Percentiles rank a stretch among this genome's conserved stretches.
Evolutionary conservation across 2,329 filamentous ascomycete species (phyloP).

Genomic region (Colletotrichum tamarilloi): DNA sequence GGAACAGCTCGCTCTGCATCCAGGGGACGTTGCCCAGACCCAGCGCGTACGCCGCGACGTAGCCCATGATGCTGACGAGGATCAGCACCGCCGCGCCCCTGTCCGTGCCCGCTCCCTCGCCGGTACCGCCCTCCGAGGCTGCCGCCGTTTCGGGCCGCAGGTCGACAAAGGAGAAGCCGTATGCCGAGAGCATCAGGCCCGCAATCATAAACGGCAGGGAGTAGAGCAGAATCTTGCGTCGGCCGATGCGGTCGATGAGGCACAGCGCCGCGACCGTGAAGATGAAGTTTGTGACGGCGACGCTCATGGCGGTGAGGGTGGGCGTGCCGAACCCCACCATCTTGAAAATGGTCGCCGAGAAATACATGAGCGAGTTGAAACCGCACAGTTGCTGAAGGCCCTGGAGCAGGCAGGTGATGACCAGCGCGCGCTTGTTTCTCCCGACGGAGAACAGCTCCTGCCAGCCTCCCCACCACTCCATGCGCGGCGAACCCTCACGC

Average conservation of each 20-base stretch:
- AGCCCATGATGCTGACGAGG: conserved; percentile 80
- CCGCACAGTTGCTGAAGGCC: conserved; percentile 89
- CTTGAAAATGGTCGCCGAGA: conserved; percentile 83
- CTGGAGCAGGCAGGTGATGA: conserved; percentile 88
- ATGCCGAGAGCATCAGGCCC: conserved; percentile 76
- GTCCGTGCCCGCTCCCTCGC: conserved; percentile 35
- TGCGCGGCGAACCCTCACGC: conserved; percentile 50
- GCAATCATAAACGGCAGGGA: conserved; percentile 87
- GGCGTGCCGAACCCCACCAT: conserved; percentile 82
- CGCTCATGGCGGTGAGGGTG: conserved; percentile 81
- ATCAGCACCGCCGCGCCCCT: conserved; percentile 65
- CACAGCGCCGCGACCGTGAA: conserved; percentile 81
- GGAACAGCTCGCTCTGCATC: conserved; percentile 95
- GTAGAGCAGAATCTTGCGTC: conserved; percentile 81
- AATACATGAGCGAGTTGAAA: conserved; percentile 95
- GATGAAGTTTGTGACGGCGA: conserved; percentile 85
- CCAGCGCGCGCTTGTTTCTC: conserved; percentile 79
- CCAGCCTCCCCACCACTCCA: conserved; percentile 58
- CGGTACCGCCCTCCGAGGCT: conserved; percentile 37
- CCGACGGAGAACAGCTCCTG: conserved; percentile 65
- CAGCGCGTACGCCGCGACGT: conserved; percentile 86
- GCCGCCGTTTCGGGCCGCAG: conserved; percentile 46
- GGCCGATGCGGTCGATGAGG: conserved; percentile 82
- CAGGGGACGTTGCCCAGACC: conserved; percentile 94
- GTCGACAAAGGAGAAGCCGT: conserved; percentile 76